Conservation (phyloP, 2,329 filamentous ascomycete genomes). For the Ceratocystis diversiconidia region DNA sequence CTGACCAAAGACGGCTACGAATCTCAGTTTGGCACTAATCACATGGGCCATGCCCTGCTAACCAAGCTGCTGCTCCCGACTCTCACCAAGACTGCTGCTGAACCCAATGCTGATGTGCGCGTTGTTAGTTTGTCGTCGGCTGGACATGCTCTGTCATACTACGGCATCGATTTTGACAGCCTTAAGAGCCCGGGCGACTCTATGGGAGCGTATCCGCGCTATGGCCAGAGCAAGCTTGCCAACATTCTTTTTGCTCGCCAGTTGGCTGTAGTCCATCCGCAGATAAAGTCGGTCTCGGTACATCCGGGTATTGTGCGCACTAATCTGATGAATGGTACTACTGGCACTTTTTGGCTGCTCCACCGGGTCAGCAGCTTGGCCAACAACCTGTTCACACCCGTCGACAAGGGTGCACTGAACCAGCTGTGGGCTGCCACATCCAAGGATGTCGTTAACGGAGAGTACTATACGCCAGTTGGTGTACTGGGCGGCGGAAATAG, state of each 20-base stretch:
- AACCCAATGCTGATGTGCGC: conserved; percentile 22
- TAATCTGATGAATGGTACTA: conserved; percentile 21
- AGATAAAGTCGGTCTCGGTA: conserved; percentile 22
- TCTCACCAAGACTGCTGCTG: conserved; percentile 23
- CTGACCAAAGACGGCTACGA: conserved; percentile 30
- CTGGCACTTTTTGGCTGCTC: conserved; percentile 12
- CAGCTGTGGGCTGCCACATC: conserved; percentile 32
- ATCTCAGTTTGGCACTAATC: conserved; percentile 32
- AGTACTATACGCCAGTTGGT: conserved; percentile 26
- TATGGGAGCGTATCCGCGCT: conserved; percentile 21
- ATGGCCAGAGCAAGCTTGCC: conserved; percentile 25
- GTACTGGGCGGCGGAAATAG: conserved; percentile 20
- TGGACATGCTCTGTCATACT: conserved; percentile 21
- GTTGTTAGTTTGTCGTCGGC: conserved; percentile 24
- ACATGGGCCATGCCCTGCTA: conserved; percentile 35
- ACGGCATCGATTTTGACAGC: conserved; percentile 24
- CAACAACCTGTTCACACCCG: conserved; percentile 20
- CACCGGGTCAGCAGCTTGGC: conserved; percentile 18
- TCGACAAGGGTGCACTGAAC: conserved; percentile 27
- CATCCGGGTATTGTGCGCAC: conserved; percentile 24
- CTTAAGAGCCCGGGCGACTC: conserved; percentile 21
- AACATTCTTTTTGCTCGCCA: conserved; percentile 24
- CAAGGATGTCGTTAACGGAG: conserved; percentile 24
- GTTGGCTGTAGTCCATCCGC: conserved; percentile 21
- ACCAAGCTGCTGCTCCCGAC: conserved; percentile 30